These are phyloP conservation scores for Rhazya stricta DNA, from an alignment of 257 asterid species.

Conservation along the genomic window DNA sequence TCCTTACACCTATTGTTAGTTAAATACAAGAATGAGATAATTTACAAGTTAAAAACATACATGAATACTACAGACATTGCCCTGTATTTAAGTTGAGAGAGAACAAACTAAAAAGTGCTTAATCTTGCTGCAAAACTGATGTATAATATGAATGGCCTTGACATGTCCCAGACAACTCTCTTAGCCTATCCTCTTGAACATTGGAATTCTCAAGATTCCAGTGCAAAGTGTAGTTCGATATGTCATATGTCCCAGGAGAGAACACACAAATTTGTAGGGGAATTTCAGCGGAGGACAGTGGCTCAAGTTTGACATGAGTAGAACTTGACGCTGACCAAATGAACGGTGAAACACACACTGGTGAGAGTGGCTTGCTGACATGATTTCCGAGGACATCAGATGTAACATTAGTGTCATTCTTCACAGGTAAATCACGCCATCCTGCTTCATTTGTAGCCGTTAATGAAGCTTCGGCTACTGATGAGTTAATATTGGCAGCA, in stretches of 20 bases:
- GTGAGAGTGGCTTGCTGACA: conserved; percentile 32
- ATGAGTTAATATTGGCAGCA: conserved; percentile 22
- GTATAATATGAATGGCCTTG: conserved; percentile 64
- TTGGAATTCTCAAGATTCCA: conserved; percentile 42
- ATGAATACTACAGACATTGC: conserved; percentile 28
- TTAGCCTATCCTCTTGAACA: conserved; percentile 25
- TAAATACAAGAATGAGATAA: conserved; percentile 21
- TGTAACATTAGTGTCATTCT: conserved; percentile 45
- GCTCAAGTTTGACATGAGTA: conserved; percentile 49
- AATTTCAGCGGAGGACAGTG: conserved; percentile 50
- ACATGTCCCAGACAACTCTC: conserved; percentile 53
- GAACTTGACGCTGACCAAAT: conserved; percentile 87
- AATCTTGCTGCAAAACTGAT: conserved; percentile 65
- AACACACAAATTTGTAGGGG: conserved; percentile 67
- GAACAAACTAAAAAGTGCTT: conserved; percentile 17
- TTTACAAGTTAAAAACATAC: conserved; percentile 40
- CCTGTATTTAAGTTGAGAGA: conserved; percentile 1
- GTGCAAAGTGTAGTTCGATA: conserved; percentile 72
- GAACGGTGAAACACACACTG: conserved; percentile 51
- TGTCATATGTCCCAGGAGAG: conserved; percentile 79
- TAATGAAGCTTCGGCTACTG: conserved; percentile 29
- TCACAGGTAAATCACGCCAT: conserved; percentile 62
- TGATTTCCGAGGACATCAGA: conserved; percentile 41
- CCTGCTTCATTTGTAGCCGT: conserved; percentile 63
- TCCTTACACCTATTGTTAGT: conserved; percentile 22